These are phyloP conservation scores for Jamesozyma spencerorum DNA, from an alignment of 805 yeast genomes.

Conservation along the genomic window DNA sequence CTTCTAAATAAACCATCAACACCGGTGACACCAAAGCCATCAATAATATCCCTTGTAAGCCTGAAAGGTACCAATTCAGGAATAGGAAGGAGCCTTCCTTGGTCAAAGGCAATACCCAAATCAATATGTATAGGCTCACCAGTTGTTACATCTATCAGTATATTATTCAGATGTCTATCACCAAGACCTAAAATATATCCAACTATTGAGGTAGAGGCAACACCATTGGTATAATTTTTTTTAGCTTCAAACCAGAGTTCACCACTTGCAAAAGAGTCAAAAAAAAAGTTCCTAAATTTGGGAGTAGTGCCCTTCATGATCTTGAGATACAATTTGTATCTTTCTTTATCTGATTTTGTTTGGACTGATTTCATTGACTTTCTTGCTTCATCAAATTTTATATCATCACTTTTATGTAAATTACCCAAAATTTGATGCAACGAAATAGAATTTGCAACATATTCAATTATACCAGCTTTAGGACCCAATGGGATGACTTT, in stretches of 20 bases:
- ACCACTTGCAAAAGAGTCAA: conserved; percentile 54
- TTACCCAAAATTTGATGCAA: conserved; percentile 59
- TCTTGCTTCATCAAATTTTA: conserved; percentile 52
- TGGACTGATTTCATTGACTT: conserved; percentile 53
- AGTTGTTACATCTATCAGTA: conserved; percentile 63
- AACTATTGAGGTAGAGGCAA: conserved; percentile 77
- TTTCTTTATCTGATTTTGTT: conserved; percentile 33
- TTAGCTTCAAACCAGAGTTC: conserved; percentile 67
- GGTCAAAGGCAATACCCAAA: conserved; percentile 93
- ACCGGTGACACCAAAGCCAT: conserved; percentile 88
- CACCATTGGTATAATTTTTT: conserved; percentile 58
- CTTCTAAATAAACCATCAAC: conserved; percentile 65
- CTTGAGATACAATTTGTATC: conserved; percentile 38
- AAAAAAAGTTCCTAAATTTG: conserved; percentile 60
- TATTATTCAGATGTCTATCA: conserved; percentile 88
- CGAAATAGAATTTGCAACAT: conserved; percentile 69
- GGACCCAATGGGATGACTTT: conserved; percentile 87
- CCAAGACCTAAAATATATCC: conserved; percentile 90
- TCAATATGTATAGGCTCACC: conserved; percentile 97
- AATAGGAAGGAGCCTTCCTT: conserved; percentile 70
- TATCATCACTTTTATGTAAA: conserved; percentile 46
- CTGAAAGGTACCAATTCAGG: conserved; percentile 95
- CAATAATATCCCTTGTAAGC: conserved; percentile 79
- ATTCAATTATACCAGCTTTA: conserved; percentile 79
- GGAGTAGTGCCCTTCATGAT: conserved; percentile 52